Conservation (phyloP, 306 rosid species). For the Casuarina equisetifolia region DNA sequence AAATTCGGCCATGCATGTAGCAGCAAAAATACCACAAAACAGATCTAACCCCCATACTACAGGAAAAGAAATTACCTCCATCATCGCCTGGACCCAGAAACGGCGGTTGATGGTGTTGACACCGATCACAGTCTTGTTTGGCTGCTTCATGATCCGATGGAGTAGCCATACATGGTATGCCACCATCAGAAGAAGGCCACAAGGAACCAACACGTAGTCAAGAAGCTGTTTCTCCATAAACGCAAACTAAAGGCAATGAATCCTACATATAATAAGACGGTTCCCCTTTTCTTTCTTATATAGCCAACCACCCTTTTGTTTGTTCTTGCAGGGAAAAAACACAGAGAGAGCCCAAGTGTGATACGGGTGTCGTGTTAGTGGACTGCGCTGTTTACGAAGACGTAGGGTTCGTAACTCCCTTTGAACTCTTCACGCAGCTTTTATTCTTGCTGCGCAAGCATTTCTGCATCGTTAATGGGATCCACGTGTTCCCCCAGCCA, state of each 20-base stretch:
- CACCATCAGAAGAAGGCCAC: conserved; percentile 55
- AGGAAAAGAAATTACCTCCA: conserved; percentile 57
- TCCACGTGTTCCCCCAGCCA: no score
- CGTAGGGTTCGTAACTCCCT: neutral
- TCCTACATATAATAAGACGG: conserved; percentile 8
- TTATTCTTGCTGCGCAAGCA: no score
- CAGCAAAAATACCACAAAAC: neutral
- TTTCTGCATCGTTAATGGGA: no score
- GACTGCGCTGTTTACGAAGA: conserved; percentile 3
- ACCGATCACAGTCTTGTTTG: conserved; percentile 74
- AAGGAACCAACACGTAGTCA: conserved; percentile 58
- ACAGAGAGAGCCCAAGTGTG: conserved; percentile 21
- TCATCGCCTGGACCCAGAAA: conserved; percentile 86
- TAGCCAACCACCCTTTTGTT: neutral
- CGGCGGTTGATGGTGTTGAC: conserved; percentile 85
- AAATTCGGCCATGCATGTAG: neutral
- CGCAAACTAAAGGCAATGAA: neutral
- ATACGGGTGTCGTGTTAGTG: conserved; percentile 35
- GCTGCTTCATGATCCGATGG: conserved; percentile 46
- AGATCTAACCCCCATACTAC: neutral
- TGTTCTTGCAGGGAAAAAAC: conserved; percentile 4
- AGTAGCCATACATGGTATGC: conserved; percentile 83
- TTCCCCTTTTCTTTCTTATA: neutral
- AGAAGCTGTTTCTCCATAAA: conserved; percentile 55
- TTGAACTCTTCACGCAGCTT: no score